phyloP scores from a whole-genome alignment of 768 basidiomycete genomes.

The Dacryopinax primogenitus region DNA sequence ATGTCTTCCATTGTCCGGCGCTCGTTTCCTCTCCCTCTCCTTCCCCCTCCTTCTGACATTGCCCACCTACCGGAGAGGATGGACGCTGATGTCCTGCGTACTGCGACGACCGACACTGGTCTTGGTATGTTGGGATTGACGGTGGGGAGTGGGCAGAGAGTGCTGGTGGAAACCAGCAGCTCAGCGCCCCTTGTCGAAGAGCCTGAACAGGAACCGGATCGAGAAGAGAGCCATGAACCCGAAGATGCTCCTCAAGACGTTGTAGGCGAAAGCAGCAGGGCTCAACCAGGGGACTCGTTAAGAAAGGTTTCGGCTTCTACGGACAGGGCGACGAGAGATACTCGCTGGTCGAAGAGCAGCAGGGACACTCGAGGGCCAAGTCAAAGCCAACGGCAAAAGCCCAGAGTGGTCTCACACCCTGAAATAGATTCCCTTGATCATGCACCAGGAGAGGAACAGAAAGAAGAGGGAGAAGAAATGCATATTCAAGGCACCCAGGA shows the following conservation, averaged over 20 bases:
- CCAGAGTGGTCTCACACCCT: background rate
- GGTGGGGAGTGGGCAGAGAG: background rate
- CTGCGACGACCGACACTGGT: background rate
- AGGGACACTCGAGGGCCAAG: background rate
- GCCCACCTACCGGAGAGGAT: background rate
- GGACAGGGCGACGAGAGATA: background rate
- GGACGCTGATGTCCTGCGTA: background rate
- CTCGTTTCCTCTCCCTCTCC: background rate
- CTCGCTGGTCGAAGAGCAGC: background rate
- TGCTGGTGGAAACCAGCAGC: background rate
- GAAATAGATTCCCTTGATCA: background rate
- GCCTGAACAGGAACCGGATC: background rate
- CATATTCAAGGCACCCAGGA: constrained; percentile 1
- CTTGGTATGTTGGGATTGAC: background rate
- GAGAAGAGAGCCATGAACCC: background rate
- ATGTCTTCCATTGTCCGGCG: background rate
- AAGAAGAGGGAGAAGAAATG: too few species aligned
- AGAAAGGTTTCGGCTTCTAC: background rate
- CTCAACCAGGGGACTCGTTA: background rate
- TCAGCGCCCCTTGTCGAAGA: background rate
- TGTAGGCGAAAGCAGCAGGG: background rate
- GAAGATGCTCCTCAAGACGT: too few species aligned
- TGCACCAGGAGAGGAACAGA: background rate
- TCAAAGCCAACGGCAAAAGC: background rate
- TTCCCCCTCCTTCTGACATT: background rate